Evolutionary conservation across 2,329 filamentous ascomycete species (phyloP), one percentile per base, ranked within the genome.

Genomic region (Scleromitrula shiraiana): DNA sequence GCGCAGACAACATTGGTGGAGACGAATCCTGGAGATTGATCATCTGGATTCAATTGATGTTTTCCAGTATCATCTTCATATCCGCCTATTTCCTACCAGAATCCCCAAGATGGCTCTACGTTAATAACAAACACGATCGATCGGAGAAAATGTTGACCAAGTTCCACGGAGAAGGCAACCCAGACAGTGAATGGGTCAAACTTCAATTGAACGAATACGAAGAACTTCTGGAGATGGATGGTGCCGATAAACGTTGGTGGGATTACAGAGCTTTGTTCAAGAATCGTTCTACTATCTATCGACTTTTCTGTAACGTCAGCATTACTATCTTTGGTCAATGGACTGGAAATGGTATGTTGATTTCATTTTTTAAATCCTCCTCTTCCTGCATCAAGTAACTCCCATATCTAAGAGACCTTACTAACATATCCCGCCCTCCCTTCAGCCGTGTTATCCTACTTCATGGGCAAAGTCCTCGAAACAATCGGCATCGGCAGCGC

Each of bases 51-150:
- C 71, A 74, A 52, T 55, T 70, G 39, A 62, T 72, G 45, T 71
- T 69, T 37, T 63, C 69, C 3, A 62, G 62, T 1, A 55, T 78
- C 22, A 72, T 79, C 36, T 64, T 71, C 7, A 20, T 71, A 10
- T 67, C 69, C 19, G 67, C 73, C 4, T 77, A 71, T 48, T 70
- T 80, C 53, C 65, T 82, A 1, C 80, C 80, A 0, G 80, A 83
- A 56, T 80, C 75, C 2, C 80, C 80, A 2, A 65, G 80, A 49
- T 83, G 78, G 78, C 67, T 82, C 19, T 76, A 79, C 48, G 71
- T 73, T 48, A 72, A 78, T 48, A 70, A 74, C 52, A 71, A 74
- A 33, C 65, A 69, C 10, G 72, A 77, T 5, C 67, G 77, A 45
- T 75, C 77, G 0, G 65, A 73, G 14, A 66, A 68, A 2, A 72